Base-by-base conservation (phyloP, 805 yeast genomes). In the Candida broadrunensis region DNA sequence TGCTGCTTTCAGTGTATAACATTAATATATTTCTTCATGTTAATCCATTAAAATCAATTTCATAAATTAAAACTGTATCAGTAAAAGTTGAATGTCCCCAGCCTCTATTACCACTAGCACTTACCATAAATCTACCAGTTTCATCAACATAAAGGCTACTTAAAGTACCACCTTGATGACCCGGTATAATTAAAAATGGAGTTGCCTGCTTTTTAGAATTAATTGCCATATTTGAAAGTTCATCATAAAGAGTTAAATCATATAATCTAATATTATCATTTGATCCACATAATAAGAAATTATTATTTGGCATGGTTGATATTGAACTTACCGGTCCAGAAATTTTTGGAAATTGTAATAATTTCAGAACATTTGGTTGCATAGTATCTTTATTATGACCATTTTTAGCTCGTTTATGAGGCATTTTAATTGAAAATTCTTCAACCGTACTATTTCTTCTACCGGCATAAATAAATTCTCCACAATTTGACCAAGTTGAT, bases 31-130 rank as follows among this genome's bases (percentile, higher is more conserved):
- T n/a, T n/a, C n/a, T n/a, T n/a, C n/a, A n/a, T n/a, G n/a, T n/a
- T n/a, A n/a, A n/a, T n/a, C 47, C 49, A 35, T 58, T 64, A 35
- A 77, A 62, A 39, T 81, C 81, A 24, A 90, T 83, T 49, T 88
- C 95, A 58, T 90, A 91, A 18, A 88, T 72, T 50, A 89, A 73
- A 8, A 85, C 85, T n/a, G 81, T 77, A 43, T 89, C 97, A 1
- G 93, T 83, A 18, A 84, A 76, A 27, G 72, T 67, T 3, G 95
- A 89, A 50, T 84, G 89, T 1, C 74, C 75, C 97, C 97, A 91
- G 4, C 99, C 99, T 54, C 97, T 76, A 47, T 86, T 88, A 8
- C 99, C 99, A 58, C 95, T 85, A 1, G 97, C 83, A 54, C 96
- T 84, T 5, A 91, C 76, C 83, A 93, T 73, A 59, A 86, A 93